Evolutionary conservation across 352 stramenopile species (phyloP).

Genomic region (Phytophthora sp.): DNA sequence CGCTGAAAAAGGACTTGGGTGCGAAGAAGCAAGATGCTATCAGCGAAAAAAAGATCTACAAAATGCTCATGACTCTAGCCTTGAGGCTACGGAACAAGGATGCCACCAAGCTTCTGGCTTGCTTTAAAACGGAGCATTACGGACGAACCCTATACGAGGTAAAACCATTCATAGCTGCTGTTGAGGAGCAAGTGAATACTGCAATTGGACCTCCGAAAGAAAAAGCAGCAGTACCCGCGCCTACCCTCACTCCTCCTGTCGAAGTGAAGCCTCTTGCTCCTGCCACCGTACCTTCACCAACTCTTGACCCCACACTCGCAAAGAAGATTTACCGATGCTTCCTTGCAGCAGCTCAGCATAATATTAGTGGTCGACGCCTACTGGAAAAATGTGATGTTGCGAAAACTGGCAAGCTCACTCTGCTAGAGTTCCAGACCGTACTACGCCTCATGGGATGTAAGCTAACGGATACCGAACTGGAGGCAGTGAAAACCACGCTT

Average conservation of each 20-base stretch:
- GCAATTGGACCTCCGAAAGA: constrained; percentile 26
- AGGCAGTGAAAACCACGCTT: constrained; percentile 56
- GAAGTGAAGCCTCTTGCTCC: constrained; percentile 30
- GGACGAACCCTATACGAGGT: constrained; percentile 41
- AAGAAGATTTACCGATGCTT: constrained; percentile 79
- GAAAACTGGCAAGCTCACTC: constrained; percentile 55
- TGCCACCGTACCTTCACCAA: constrained; percentile 1
- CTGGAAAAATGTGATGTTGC: constrained; percentile 75
- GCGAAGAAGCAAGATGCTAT: constrained; percentile 34
- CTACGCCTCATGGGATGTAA: constrained; percentile 79
- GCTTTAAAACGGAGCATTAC: constrained; percentile 36
- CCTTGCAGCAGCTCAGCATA: constrained; percentile 65
- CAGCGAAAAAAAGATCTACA: constrained; percentile 72
- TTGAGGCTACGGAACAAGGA: constrained; percentile 61
- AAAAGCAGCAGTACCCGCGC: not conserved
- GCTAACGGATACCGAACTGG: constrained; percentile 54
- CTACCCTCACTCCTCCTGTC: constrained; percentile 13
- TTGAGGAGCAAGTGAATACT: constrained; percentile 37
- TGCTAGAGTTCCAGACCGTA: constrained; percentile 79
- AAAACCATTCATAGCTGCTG: constrained; percentile 28
- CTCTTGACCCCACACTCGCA: constrained; percentile 37
- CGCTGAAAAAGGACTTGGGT: constrained; percentile 23
- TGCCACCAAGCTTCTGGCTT: constrained; percentile 47
- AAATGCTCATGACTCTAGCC: constrained; percentile 48
- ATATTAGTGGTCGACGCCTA: constrained; percentile 75